phyloP scores from a whole-genome alignment of 1,139 yeast species.

The Lodderomyces elongisporus region DNA sequence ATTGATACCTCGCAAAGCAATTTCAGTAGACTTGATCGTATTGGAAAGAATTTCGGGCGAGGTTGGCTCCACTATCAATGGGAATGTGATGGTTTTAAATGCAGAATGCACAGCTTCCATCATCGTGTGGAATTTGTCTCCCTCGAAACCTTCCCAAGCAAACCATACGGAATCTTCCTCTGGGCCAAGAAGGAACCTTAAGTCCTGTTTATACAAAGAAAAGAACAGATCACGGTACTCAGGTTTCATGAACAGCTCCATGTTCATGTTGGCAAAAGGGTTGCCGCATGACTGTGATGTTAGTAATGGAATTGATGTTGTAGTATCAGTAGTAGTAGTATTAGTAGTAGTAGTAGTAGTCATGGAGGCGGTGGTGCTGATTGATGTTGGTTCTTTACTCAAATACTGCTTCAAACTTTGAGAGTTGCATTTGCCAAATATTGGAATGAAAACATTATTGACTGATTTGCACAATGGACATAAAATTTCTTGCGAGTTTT shows the following conservation, averaged over 20 bases:
- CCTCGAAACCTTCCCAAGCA: too few relatives aligned
- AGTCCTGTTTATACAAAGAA: not conserved
- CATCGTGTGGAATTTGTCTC: too few relatives aligned
- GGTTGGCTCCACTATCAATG: constrained; percentile 35
- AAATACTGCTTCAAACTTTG: not conserved
- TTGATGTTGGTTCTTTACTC: not conserved
- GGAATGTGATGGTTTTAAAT: constrained; percentile 36
- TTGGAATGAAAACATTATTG: constrained; percentile 79
- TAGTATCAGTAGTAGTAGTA: not conserved
- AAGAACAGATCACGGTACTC: not conserved
- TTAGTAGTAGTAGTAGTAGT: not conserved
- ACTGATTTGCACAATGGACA: constrained; percentile 92
- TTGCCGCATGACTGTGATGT: too few relatives aligned
- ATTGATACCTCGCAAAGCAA: constrained; percentile 56
- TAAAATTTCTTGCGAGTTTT: constrained; percentile 66
- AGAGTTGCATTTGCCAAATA: constrained; percentile 28
- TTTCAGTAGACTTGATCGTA: constrained; percentile 62
- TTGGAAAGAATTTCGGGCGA: constrained; percentile 39
- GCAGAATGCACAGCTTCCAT: constrained; percentile 8
- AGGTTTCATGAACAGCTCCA: not conserved
- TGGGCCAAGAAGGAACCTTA: too few relatives aligned
- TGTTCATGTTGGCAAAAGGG: too few relatives aligned
- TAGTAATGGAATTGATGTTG: not conserved
- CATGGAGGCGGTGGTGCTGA: not conserved
- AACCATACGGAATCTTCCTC: too few relatives aligned